A percentile compares a stretch with the other conserved stretches of the same genome.
Conservation (phyloP, 805 yeast genomes). For the Myxozyma udenii region DNA sequence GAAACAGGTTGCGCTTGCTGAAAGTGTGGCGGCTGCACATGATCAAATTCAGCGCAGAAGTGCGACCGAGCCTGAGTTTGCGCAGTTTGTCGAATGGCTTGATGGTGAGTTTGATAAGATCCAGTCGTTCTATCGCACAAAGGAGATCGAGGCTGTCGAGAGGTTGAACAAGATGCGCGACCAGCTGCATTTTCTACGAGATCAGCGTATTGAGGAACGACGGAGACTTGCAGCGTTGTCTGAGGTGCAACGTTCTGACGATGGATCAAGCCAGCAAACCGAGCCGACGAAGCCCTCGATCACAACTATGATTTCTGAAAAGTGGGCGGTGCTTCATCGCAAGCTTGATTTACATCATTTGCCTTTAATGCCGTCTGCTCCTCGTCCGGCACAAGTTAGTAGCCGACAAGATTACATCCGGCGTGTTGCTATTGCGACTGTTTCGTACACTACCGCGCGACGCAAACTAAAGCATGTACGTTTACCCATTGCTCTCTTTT, state of each 20-base stretch:
- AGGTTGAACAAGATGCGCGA: constrained; percentile 79
- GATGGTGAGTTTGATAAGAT: constrained; percentile 68
- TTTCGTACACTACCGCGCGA: constrained; percentile 23
- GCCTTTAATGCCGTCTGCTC: constrained; percentile 12
- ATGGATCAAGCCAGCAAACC: not conserved
- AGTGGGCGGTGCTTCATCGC: constrained; percentile 12
- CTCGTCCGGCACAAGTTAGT: not conserved
- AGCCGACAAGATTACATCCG: constrained; percentile 18
- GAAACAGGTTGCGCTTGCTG: not conserved
- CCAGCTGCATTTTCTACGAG: constrained; percentile 62
- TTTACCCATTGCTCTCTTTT: not conserved
- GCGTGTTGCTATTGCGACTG: constrained; percentile 3
- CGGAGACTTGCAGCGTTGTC: not conserved
- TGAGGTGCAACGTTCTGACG: not conserved
- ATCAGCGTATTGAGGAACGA: constrained; percentile 44
- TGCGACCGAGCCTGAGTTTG: constrained; percentile 36
- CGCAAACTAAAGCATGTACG: constrained; percentile 24
- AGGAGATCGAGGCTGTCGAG: constrained; percentile 55
- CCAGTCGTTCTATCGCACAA: constrained; percentile 56
- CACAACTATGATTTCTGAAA: not conserved
- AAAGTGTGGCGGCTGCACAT: constrained; percentile 1
- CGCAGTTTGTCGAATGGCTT: constrained; percentile 44
- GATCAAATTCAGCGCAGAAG: constrained; percentile 7
- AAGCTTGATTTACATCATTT: constrained; percentile 28
- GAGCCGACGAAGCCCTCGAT: not conserved